phyloP scores from a whole-genome alignment of 495 filamentous ascomycete species.

The Aspergillus hancockii region DNA sequence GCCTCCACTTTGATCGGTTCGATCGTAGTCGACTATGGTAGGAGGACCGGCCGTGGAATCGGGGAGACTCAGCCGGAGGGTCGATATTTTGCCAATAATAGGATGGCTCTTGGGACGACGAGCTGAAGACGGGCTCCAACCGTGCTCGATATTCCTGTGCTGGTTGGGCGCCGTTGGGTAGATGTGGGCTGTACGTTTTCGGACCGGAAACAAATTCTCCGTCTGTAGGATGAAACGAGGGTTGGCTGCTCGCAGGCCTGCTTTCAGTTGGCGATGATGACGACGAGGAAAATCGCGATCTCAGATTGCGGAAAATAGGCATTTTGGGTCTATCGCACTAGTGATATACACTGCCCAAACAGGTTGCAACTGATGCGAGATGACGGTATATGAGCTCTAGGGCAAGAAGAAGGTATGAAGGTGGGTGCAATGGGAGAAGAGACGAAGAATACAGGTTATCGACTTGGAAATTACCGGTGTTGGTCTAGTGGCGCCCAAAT shows the following conservation, averaged over 20 bases:
- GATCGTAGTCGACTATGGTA: not conserved
- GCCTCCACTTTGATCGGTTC: not conserved
- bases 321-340: not conserved
- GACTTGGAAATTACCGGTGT: not conserved
- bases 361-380: not conserved
- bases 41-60: not conserved
- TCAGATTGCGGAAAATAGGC: constrained; percentile 6
- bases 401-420: not conserved
- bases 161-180: constrained; percentile 7
- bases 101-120: constrained; percentile 8
- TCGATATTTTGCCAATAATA: constrained; percentile 22
- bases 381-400: not conserved
- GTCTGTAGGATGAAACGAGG: not conserved
- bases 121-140: constrained; percentile 2
- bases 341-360: not conserved
- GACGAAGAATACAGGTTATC: not conserved
- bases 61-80: constrained; percentile 11
- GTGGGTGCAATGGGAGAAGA: no score
- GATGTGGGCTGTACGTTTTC: not conserved
- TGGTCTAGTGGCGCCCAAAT: not conserved
- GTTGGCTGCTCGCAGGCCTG: not conserved
- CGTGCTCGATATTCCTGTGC: not conserved
- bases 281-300: not conserved
- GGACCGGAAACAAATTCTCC: not conserved
- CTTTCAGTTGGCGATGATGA: not conserved